Evolutionary conservation across 2,329 filamentous ascomycete species (phyloP), one percentile per base, ranked within the genome.

Genomic region (Ophiosphaerella korrae): DNA sequence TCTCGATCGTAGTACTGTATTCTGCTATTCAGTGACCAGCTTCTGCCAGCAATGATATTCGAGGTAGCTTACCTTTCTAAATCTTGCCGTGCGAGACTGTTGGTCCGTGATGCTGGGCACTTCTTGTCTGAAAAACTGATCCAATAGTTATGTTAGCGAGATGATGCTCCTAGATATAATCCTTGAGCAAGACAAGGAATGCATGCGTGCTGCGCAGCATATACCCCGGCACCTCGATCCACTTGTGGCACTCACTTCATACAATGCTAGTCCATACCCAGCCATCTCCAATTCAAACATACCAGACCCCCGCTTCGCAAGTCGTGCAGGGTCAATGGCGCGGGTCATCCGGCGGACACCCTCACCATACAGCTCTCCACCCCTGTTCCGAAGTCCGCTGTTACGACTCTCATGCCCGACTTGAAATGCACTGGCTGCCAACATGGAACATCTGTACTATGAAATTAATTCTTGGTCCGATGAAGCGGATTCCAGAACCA

Each of bases 361-460:
- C 34, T 48, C 48, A 7, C 50, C 48, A 42, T 61, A 61, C 13
- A 61, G 32, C 42, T 57, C 50, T 7, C 56, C 42, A 5, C 58
- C 58, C 11, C 46, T 34, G 5, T 45, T 29, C 5, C 41, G 42
- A 36, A 58, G 48, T 5, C n/a, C 3, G 12, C 23, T 21, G 36
- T 61, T 50, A 26, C 45, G 23, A 5, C 33, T 49, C 21, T 41
- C 32, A 33, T 45, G 44, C 9, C 55, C 58, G 11, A 57, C 14
- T 14, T 57, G 51, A 6, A 45, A 51, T 3, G 50, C 45, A 26
- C 55, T 51, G 21, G 57, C 40, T 1, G 55, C 53, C 21, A 58
- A 47, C 12, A 61, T 33, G 12, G 58, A 50, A 36, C 50, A 57
- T 37, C 53, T 49, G 26, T 13, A 29, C 8, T 35, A 38, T 18